phyloP scores from a whole-genome alignment of 768 basidiomycete species.

The Strobilomyces confusus region DNA sequence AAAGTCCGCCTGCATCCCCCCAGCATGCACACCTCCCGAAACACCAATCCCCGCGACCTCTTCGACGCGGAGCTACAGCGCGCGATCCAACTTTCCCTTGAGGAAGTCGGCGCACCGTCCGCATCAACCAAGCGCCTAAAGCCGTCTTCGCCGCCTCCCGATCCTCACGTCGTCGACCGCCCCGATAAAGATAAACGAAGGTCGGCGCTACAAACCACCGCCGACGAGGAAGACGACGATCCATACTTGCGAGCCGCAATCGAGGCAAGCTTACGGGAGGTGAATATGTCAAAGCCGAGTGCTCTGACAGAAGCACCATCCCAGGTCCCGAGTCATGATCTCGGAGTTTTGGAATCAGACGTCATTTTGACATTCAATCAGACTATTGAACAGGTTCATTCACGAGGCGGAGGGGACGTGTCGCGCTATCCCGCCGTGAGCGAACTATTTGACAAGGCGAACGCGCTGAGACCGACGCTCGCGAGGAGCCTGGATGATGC shows the following conservation, averaged over 20 bases:
- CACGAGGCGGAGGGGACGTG: conserved; percentile 74
- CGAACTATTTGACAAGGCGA: conserved; percentile 82
- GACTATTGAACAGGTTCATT: conserved; percentile 78
- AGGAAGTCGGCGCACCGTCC: conserved; percentile 57
- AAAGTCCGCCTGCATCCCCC: conserved; percentile 53
- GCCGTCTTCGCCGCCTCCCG: conserved; percentile 48
- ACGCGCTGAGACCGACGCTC: conserved; percentile 72
- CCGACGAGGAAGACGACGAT: conserved; percentile 83
- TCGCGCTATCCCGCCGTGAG: conserved; percentile 80
- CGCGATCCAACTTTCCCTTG: conserved; percentile 87
- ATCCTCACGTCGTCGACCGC: conserved; percentile 65
- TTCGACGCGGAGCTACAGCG: conserved; percentile 88
- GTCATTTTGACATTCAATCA: conserved; percentile 89
- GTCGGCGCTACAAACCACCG: conserved; percentile 18
- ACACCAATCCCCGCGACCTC: conserved; percentile 54
- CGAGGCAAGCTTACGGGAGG: conserved; percentile 90
- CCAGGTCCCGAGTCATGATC: conserved; percentile 71
- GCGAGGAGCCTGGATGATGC: conserved; percentile 82
- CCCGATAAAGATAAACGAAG: conserved; percentile 25
- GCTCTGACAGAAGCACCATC: conserved; percentile 64
- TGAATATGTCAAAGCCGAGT: conserved; percentile 70
- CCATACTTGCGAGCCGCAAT: conserved; percentile 91
- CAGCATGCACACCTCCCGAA: conserved; percentile 51
- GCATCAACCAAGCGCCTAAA: conserved; percentile 42
- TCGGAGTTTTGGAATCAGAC: conserved; percentile 78